phyloP scores from a whole-genome alignment of 2,329 filamentous ascomycete species.

The Incumbomyces lentus region DNA sequence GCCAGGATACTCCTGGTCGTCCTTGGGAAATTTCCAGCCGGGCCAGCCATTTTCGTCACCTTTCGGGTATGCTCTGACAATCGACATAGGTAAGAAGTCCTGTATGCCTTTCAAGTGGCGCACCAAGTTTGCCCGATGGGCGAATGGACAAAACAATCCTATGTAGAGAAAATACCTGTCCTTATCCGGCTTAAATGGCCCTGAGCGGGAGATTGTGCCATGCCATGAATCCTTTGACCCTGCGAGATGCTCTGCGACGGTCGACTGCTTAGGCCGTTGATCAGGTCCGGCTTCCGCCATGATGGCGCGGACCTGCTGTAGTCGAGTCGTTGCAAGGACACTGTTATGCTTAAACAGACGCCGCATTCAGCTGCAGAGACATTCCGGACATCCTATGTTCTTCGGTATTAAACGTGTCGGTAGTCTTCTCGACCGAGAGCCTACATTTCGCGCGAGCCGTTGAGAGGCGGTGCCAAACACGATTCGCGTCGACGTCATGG shows the following conservation, averaged over 20 bases:
- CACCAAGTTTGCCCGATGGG: conserved; percentile 49
- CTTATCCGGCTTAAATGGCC: conserved; percentile 41
- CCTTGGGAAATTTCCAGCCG: conserved; percentile 50
- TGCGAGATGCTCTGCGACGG: conserved; percentile 15
- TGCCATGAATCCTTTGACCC: conserved; percentile 33
- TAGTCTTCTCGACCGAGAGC: too few species aligned
- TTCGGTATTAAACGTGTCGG: too few species aligned
- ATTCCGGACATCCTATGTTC: too few species aligned
- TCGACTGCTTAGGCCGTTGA: conserved; percentile 9
- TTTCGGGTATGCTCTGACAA: conserved; percentile 58
- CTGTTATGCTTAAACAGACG: too few species aligned
- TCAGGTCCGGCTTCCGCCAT: background rate
- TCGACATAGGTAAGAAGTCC: conserved; percentile 40
- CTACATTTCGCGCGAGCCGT: too few species aligned
- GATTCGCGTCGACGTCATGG: too few species aligned
- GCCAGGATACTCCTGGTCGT: conserved; percentile 44
- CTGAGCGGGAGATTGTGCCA: conserved; percentile 37
- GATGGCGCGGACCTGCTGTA: background rate
- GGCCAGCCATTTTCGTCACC: conserved; percentile 53
- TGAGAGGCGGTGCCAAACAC: too few species aligned
- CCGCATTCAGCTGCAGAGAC: too few species aligned
- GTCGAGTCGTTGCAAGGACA: too few species aligned
- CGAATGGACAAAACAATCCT: conserved; percentile 56
- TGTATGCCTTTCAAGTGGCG: conserved; percentile 49
- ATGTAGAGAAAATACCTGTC: conserved; percentile 48